A percentile compares a stretch with the other conserved stretches of the same genome.
phyloP scores from a whole-genome alignment of 495 filamentous ascomycete species.

The Penicillium macrosclerotiorum region DNA sequence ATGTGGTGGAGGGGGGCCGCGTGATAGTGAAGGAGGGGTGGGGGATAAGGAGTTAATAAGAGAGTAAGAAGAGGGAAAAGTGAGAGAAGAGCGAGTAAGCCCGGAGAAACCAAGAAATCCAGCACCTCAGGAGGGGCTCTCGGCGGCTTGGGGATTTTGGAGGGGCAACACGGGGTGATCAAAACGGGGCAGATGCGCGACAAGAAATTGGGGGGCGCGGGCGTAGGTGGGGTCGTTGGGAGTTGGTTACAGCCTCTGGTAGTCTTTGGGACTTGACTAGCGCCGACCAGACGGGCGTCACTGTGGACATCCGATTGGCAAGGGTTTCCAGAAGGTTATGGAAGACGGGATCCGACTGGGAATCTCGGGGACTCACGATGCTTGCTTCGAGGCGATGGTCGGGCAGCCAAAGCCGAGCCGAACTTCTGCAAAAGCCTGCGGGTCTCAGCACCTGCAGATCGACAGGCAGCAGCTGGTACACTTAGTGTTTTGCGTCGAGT shows the following conservation, averaged over 20 bases:
- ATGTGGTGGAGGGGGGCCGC: not conserved
- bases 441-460: slow-evolving; percentile 12
- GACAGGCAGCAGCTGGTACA: slow-evolving; percentile 6
- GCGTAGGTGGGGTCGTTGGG: slow-evolving; percentile 27
- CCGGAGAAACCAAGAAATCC: no score
- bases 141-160: not conserved
- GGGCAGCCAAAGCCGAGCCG: slow-evolving; percentile 8
- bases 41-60: slow-evolving; percentile 1
- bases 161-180: not conserved
- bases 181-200: slow-evolving; percentile 2
- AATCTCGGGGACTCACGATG: not conserved
- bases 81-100: no score
- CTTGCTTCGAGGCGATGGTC: slow-evolving; percentile 2
- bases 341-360: slow-evolving; percentile 7
- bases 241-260: slow-evolving; percentile 16
- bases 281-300: not conserved
- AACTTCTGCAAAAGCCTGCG: not conserved
- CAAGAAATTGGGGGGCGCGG: slow-evolving; percentile 21
- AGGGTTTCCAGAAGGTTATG: slow-evolving; percentile 17
- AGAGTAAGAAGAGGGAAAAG: not conserved
- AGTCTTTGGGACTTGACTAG: slow-evolving; percentile 7
- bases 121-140: slow-evolving; percentile 12
- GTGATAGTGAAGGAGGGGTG: not conserved
- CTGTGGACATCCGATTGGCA: slow-evolving; percentile 20
- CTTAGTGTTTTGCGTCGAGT: not conserved